These are phyloP conservation scores for Suhomyces bribrorum DNA, from an alignment of 1,139 yeast genomes.

Conservation along the genomic window DNA sequence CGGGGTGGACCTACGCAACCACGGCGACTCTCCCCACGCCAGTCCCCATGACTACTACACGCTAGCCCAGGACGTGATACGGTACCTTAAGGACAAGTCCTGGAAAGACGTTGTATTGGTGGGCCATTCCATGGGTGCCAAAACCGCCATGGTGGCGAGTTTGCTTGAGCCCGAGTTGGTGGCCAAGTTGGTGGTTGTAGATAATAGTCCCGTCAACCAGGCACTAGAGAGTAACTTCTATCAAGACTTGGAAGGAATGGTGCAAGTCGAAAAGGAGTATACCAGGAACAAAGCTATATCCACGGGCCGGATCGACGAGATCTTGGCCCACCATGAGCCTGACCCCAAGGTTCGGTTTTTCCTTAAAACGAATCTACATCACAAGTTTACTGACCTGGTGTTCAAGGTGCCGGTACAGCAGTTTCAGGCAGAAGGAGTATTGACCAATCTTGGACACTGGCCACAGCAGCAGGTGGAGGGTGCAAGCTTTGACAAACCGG, in stretches of 20 bases:
- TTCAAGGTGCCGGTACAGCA: conserved; percentile 31
- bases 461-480: conserved; percentile 31
- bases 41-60: conserved; percentile 45
- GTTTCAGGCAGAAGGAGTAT: conserved; percentile 25
- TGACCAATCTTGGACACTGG: conserved; percentile 44
- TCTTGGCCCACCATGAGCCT: conserved; percentile 26
- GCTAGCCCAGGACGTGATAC: conserved; percentile 45
- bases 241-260: conserved; percentile 34
- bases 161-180: conserved; percentile 41
- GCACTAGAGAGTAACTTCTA: conserved; percentile 28
- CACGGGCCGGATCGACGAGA: conserved; percentile 16
- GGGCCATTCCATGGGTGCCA: conserved; percentile 60
- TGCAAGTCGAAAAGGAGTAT: conserved; percentile 27
- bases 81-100: conserved; percentile 28
- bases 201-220: conserved; percentile 45
- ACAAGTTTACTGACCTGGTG: conserved; percentile 22
- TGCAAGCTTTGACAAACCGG: conserved; percentile 34
- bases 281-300: not conserved
- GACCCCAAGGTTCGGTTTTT: conserved; percentile 27
- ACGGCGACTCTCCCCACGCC: conserved; percentile 49
- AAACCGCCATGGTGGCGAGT: conserved; percentile 49
- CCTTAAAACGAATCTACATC: conserved; percentile 31
- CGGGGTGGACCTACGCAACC: conserved; percentile 54
- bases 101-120: conserved; percentile 32
- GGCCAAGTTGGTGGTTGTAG: conserved; percentile 45